Base-by-base conservation (phyloP, 345 rosid species). In the Odontarrhena argentea region DNA sequence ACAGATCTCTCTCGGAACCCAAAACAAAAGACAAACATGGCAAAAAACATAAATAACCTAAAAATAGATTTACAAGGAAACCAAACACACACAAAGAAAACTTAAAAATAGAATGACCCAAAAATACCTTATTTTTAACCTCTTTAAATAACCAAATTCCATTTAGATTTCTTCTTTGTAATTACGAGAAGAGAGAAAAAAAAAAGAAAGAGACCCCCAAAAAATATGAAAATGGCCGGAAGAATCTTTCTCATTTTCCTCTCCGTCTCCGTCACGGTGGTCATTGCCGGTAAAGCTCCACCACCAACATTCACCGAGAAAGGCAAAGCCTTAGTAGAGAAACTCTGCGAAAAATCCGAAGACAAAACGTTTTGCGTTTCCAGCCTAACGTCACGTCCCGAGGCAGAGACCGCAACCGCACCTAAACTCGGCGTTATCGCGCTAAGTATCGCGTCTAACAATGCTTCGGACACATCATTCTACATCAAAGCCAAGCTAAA, bases 401-500 rank as follows among this genome's bases (percentile, higher is more conserved):
- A 77, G 2, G 66, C 77, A 69, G 42, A 66, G 34, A 50, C 63
- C 30, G 81, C 88, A 3, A 80, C 77, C 57, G 63, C 83, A 1
- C 59, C 55, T 0, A 80, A 76, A 59, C 83, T 89, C 0, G 85
- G 78, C 6, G 53, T 89, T 53, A 79, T 85, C 10, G 81, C 91
- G 2, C 46, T 87, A 55, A 80, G 65, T 36, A 26, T 74, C 8
- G 92, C 91, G 2, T 37, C 83, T 0, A 22, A 65, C 10, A 78
- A 83, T 9, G 92, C 86, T 53, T 74, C 83, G 0, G 71, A 73
- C 52, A 81, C 84, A 0, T 48, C 81, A 2, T 35, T 60, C 50
- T 72, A 68, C 73, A 76, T 86, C 63, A 71, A 77, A 56, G 15
- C 67, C 8, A 30, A 64, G 51, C 73, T 78, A 2, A 55, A 62